A percentile compares a stretch with the other conserved stretches of the same genome.
These are phyloP conservation scores for Sporopachydermia cereana DNA, from an alignment of 1,139 yeast species.

Conservation along the genomic window DNA sequence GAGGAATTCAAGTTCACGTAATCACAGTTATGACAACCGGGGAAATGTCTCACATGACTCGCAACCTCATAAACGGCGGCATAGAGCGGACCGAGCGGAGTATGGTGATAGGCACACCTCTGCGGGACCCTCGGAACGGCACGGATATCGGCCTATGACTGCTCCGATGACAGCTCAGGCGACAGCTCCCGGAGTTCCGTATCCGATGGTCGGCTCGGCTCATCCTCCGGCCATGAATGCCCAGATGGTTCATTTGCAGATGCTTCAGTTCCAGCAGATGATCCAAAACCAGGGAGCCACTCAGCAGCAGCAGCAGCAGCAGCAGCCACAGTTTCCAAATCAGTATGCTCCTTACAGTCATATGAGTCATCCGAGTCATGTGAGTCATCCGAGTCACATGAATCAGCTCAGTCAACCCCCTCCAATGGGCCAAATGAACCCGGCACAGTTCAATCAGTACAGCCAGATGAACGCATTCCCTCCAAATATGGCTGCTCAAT, in stretches of 20 bases:
- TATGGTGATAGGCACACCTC: background rate
- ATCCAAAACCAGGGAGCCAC: conserved; percentile 16
- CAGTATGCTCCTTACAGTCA: too few relatives aligned
- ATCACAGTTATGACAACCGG: too few relatives aligned
- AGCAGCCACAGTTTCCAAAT: background rate
- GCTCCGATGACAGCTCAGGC: background rate
- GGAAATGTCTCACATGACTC: too few relatives aligned
- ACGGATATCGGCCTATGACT: background rate
- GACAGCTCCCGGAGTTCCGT: background rate
- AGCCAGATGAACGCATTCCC: too few relatives aligned
- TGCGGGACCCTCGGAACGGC: background rate
- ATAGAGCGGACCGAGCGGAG: background rate
- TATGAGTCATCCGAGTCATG: too few relatives aligned
- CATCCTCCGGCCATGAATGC: background rate
- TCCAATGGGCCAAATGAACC: too few relatives aligned
- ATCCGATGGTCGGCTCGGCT: background rate
- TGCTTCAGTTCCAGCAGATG: conserved; percentile 21
- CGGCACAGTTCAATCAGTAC: too few relatives aligned
- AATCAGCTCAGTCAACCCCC: conserved; percentile 11
- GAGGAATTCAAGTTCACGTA: too few relatives aligned
- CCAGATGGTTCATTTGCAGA: conserved; percentile 5
- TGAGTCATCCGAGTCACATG: conserved; percentile 8
- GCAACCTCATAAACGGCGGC: too few relatives aligned
- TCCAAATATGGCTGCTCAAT: too few relatives aligned
- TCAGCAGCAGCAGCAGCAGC: background rate